Evolutionary conservation across 345 rosid species (phyloP), one percentile per base, ranked within the genome.

Genomic region (Eucalyptus pauciflora): DNA sequence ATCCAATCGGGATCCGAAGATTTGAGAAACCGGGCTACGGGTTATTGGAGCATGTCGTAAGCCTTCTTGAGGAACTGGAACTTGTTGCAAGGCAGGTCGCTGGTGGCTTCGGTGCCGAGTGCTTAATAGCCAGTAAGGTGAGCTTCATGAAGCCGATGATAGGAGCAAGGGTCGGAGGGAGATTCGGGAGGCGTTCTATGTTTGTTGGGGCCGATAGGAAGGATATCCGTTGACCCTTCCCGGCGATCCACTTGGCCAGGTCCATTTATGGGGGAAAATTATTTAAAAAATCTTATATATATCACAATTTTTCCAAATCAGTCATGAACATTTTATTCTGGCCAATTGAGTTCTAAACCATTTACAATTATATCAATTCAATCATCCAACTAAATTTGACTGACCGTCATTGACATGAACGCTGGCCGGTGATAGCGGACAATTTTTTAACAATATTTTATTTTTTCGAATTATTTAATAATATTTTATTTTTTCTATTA

Each of bases 391-490:
- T 51, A 17, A 51, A 51, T 51, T 51, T 51, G 22, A 51, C 0
- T 3, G 1, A 51, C 4, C 0, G 1, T 17, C 56, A 17, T 51
- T 51, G 22, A 7, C 9, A 51, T 17, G 2, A 22, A 51, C 0
- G 8, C 1, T 6, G 8, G 4, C 1, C 0, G 8, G 8, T 51
- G 54, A 0, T 0, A 0, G 0, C 0, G 2, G 22, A 17, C 4
- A 50, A 17, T 51, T 17, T 51, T 51, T 51, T 51, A 17, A 17
- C 2, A 1, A 51, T 50, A 50, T 5, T 15, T 51, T 51, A 17
- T 51, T 16, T 17, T 51, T 51, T 51, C 0, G 0, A 15, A 50
- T 2, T 15, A 6, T 50, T 50, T 15, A 50, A 15, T 50, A 50
- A 6, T 6, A 1, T 50, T 50, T 50, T 6, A 15, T 6, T 51